Base-by-base conservation (phyloP, 768 basidiomycete genomes). In the Suillus occidentalis region DNA sequence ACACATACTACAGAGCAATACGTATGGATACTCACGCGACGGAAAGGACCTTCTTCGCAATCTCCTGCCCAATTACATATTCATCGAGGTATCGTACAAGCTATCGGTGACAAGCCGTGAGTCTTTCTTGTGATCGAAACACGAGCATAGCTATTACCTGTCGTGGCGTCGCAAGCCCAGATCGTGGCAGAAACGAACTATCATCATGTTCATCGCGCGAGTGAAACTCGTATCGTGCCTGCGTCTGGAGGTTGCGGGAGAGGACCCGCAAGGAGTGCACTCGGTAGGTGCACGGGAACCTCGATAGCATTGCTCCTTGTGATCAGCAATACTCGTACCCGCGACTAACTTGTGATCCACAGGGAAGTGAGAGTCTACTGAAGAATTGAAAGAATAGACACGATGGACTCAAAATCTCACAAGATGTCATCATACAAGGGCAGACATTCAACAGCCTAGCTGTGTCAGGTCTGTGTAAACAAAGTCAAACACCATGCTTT, bases 1-100 rank as follows among this genome's bases (percentile, higher is more conserved):
- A 45, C 18, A 64, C n/a, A 60, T 31, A 28, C 58, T 60, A 65
- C 57, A 55, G 61, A 55, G 34, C 14, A 61, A 36, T 36, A n/a
- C 12, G 31, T 53, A 49, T 28, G 18, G 36, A 56, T 50, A 86
- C 94, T 74, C 78, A 95, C 94, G 95, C 96, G 56, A 98, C 96
- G 43, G 94, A 92, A 39, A 98, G 84, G 28, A 92, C 89, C 73
- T 95, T 94, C 85, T 99, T 99, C 3, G 96, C 95, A 65, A 83
- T 85, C 69, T 93, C 91, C 74, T 99, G 96, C 1, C 96, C 96
- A 20, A 99, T 84, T 43, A 99, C 88, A 72, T 90, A 97, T 72
- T 94, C 88, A 69, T 94, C 89, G 45, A 97, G 84, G 75, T 94
- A 95, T 73, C 90, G 84, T 8, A 88, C 89, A 52, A 97, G 85